Evolutionary conservation across 2,329 filamentous ascomycete genomes (phyloP).

Genomic region (Thelonectria blattea): DNA sequence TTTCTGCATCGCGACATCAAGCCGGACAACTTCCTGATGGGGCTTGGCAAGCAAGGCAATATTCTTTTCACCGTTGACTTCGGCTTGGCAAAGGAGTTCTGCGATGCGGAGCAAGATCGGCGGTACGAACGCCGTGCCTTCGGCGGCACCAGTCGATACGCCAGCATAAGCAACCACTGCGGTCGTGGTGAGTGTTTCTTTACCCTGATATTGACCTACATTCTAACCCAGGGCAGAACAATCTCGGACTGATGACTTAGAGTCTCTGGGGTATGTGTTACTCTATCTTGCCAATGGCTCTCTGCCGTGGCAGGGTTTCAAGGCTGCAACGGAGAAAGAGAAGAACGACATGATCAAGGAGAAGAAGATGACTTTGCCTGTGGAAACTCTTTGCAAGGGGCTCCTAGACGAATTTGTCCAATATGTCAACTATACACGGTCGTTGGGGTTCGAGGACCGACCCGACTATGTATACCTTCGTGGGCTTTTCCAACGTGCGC

Average conservation of each 20-base stretch:
- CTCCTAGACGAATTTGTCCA: conserved; percentile 79
- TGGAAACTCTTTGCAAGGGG: conserved; percentile 74
- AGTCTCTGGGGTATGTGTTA: conserved; percentile 77
- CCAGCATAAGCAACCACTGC: conserved; percentile 30
- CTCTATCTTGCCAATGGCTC: conserved; percentile 78
- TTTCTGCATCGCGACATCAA: conserved; percentile 33
- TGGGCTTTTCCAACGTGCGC: conserved; percentile 66
- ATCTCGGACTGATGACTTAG: conserved; percentile 77
- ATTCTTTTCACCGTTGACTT: conserved; percentile 31
- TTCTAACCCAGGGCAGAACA: conserved; percentile 56
- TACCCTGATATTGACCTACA: neutral
- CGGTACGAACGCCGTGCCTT: neutral
- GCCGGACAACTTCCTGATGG: conserved; percentile 34
- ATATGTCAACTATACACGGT: conserved; percentile 78
- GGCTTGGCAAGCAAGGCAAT: conserved; percentile 26
- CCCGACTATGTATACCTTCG: conserved; percentile 78
- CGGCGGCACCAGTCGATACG: conserved; percentile 25
- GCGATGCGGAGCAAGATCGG: conserved; percentile 2
- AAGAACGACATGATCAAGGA: conserved; percentile 52
- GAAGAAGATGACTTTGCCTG: conserved; percentile 58
- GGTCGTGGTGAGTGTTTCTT: conserved; percentile 25
- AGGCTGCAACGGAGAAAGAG: conserved; percentile 75
- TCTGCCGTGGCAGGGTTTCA: conserved; percentile 75
- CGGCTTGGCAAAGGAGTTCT: conserved; percentile 22
- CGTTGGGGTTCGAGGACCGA: conserved; percentile 76